Evolutionary conservation across 805 yeast genomes (phyloP), one percentile per base, ranked within the genome.

Genomic region (Schwanniomyces sp.): DNA sequence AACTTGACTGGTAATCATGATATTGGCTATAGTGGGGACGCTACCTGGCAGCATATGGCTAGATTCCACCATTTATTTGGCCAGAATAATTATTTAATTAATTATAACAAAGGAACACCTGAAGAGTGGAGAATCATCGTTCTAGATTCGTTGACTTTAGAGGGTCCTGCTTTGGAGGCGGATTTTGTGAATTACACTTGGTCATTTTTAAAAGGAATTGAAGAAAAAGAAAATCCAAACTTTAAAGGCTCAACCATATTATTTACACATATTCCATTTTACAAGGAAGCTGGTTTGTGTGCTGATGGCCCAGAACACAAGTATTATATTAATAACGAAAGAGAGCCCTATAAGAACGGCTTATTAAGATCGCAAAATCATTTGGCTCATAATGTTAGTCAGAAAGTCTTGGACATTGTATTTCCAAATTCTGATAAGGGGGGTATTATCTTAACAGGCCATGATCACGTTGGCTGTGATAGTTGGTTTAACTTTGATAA

Each of bases 1-100:
- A 94, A 94, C 63, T 71, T 94, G 41, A 85, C 96, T 1, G 99
- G 99, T 1, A 94, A 94, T 63, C 99, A 94, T 63, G 99, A 94
- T 64, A 84, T 92, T 41, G 99, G 99, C 0, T 92, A 94, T 63
- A 81, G 88, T 41, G 98, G 98, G 0, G 99, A 94, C 66, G 89
- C 95, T 36, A 91, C 96, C 0, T 83, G 84, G 72, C 97, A 89
- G 58, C 96, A 95, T 58, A 81, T 90, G 82, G 81, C 88, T 1
- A 75, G 99, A 54, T 94, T 82, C 69, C 76, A 75, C 46, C 70
- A 71, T 34, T 69, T 86, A 26, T 94, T 87, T 67, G 99, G 99
- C 29, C 81, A 83, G 56, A 89, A 90, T 58, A 92, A 92, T 66
- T 92, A 75, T 62, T 89, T 88, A 70, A 80, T 86, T 43, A 87